Evolutionary conservation across 228 moss, liverwort and hornwort species (phyloP).

Genomic region (Sphagnum magellanicum): DNA sequence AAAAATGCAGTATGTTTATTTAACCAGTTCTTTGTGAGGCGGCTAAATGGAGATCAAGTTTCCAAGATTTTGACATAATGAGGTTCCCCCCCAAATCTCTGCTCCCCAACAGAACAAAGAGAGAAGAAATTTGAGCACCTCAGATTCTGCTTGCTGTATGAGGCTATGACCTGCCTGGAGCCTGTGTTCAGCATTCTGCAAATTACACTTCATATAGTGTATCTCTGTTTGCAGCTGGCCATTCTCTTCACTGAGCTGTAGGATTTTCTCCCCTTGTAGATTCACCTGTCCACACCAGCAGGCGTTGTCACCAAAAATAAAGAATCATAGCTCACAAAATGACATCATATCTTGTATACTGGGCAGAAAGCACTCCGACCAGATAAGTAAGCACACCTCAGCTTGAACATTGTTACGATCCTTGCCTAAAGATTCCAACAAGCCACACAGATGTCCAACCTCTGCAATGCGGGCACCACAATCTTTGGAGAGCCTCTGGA

Average conservation of each 20-base stretch:
- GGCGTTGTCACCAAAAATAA: not conserved
- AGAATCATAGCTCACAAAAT: not conserved
- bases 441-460: slow-evolving; percentile 46
- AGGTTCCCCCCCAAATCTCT: too few relatives aligned
- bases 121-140: slow-evolving; percentile 24
- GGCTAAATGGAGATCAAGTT: too few relatives aligned
- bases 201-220: slow-evolving; percentile 38
- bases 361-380: not conserved
- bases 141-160: slow-evolving; percentile 61
- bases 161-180: slow-evolving; percentile 47
- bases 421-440: slow-evolving; percentile 49
- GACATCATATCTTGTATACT: not conserved
- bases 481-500: slow-evolving; percentile 38
- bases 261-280: slow-evolving; percentile 44
- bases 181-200: slow-evolving; percentile 54
- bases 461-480: slow-evolving; percentile 40
- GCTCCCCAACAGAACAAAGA: too few relatives aligned
- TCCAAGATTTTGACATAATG: too few relatives aligned
- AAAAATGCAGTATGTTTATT: not conserved
- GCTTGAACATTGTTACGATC: slow-evolving; percentile 60
- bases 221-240: slow-evolving; percentile 52
- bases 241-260: slow-evolving; percentile 47
- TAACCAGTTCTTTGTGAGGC: not conserved
- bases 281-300: slow-evolving; percentile 26
- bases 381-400: slow-evolving; percentile 31